These are phyloP conservation scores for Pisolithus thermaeus DNA, from an alignment of 1,284 basidiomycete species.

Conservation along the genomic window DNA sequence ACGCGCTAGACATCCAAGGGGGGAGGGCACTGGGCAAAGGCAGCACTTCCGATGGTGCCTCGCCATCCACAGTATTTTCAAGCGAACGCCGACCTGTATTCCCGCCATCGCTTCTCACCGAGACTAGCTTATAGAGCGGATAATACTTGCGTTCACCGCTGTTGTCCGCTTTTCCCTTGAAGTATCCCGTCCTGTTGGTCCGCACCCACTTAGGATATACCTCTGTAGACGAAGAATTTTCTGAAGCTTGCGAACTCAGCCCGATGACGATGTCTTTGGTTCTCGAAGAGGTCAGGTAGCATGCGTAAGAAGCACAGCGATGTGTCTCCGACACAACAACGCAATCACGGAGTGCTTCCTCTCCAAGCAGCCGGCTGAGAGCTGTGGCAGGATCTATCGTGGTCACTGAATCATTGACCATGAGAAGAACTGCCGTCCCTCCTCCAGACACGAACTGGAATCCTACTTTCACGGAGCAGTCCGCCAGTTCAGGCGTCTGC, in stretches of 20 bases:
- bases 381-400: conserved; percentile 19
- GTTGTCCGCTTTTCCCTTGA: conserved; percentile 19
- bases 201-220: conserved; percentile 22
- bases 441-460: conserved; percentile 19
- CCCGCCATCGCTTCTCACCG: conserved; percentile 14
- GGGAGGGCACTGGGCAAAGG: conserved; percentile 25
- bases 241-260: too few relatives aligned
- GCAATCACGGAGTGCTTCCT: conserved; percentile 13
- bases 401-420: conserved; percentile 12
- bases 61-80: conserved; percentile 6
- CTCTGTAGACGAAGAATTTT: too few relatives aligned
- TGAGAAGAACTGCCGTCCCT: conserved; percentile 18
- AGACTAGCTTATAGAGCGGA: conserved; percentile 25
- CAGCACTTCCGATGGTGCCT: conserved; percentile 13
- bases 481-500: too few relatives aligned
- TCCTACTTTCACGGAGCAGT: conserved; percentile 3
- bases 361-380: conserved; percentile 22
- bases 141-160: conserved; percentile 18
- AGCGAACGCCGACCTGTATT: conserved; percentile 15
- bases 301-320: conserved; percentile 25
- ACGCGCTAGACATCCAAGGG: conserved; percentile 16
- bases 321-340: conserved; percentile 30
- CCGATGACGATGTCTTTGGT: too few relatives aligned
- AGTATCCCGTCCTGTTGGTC: conserved; percentile 19
- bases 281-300: too few relatives aligned